phyloP scores from a whole-genome alignment of 1,139 yeast genomes.

The Insectozyma bohioensis region DNA sequence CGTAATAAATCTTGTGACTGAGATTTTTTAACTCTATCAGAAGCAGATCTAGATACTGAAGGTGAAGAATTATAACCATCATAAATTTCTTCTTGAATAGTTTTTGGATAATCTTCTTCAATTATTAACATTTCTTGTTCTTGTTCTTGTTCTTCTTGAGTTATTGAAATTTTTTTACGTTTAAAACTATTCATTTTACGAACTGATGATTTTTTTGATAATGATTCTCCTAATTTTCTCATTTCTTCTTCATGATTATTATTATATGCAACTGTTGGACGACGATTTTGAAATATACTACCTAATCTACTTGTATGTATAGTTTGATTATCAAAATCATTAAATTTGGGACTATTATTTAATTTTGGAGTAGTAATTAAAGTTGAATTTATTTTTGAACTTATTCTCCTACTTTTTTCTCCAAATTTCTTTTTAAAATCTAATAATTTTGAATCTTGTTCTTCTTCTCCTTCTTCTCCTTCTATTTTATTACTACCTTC shows the following conservation, averaged over 20 bases:
- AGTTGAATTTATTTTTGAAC: too few relatives aligned
- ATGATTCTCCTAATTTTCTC: conserved; percentile 31
- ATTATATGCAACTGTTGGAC: too few relatives aligned
- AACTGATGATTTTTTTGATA: conserved; percentile 29
- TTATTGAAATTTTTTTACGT: conserved; percentile 6
- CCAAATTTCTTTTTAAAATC: conserved; percentile 3
- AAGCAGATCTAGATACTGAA: conserved; percentile 6
- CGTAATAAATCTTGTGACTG: conserved; percentile 2
- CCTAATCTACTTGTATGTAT: too few relatives aligned
- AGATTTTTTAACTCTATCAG: conserved; percentile 1
- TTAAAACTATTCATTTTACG: conserved; percentile 20
- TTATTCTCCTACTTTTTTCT: conserved; percentile 1
- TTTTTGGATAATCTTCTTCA: conserved; percentile 18
- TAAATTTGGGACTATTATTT: too few relatives aligned
- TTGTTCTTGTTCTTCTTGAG: conserved; percentile 10
- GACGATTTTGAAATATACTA: too few relatives aligned
- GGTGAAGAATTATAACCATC: conserved; percentile 18
- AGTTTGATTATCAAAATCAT: too few relatives aligned
- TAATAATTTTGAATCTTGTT: neutral
- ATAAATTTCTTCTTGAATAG: conserved; percentile 16
- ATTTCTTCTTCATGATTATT: conserved; percentile 28
- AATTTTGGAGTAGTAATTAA: neutral
- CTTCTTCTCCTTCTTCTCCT: neutral
- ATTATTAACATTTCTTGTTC: conserved; percentile 12
- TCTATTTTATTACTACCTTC: too few relatives aligned